Evolutionary conservation across 352 stramenopile species (phyloP).

Genomic region (Sclerospora graminicola): DNA sequence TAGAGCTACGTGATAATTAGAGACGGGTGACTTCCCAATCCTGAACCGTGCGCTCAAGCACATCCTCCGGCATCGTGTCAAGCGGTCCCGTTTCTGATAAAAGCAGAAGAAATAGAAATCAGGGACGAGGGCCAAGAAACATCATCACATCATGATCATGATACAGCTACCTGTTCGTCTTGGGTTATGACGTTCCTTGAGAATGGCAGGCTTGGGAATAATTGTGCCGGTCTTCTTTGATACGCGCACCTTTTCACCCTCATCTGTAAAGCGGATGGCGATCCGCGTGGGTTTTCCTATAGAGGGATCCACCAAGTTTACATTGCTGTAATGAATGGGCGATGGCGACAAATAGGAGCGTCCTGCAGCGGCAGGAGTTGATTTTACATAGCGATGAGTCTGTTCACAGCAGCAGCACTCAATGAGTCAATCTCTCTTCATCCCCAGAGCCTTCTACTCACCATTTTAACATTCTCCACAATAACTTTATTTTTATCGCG

Average conservation of each 20-base stretch:
- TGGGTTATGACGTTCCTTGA: constrained; percentile 81
- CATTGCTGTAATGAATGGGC: constrained; percentile 83
- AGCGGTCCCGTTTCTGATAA: constrained; percentile 63
- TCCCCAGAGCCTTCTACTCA: constrained; percentile 8
- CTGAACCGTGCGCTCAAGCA: constrained; percentile 68
- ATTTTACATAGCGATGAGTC: constrained; percentile 73
- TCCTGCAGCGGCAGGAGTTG: constrained; percentile 49
- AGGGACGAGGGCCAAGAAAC: not conserved
- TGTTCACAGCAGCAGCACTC: constrained; percentile 5
- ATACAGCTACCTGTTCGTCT: constrained; percentile 53
- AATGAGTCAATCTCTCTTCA: constrained; percentile 1
- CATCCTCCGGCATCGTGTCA: constrained; percentile 69
- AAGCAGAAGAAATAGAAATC: constrained; percentile 1
- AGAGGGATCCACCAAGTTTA: constrained; percentile 76
- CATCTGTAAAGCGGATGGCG: constrained; percentile 79
- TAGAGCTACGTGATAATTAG: constrained; percentile 18
- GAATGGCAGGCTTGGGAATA: constrained; percentile 89
- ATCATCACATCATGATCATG: not conserved
- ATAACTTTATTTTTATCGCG: constrained; percentile 72
- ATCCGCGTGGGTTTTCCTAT: constrained; percentile 71
- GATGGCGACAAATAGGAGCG: constrained; percentile 74
- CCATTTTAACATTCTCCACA: constrained; percentile 85
- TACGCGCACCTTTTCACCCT: constrained; percentile 92
- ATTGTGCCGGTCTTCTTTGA: constrained; percentile 92
- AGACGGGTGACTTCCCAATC: constrained; percentile 65